These are phyloP conservation scores for Psilocybe cyanescens DNA, from an alignment of 768 basidiomycete genomes.

Conservation along the genomic window DNA sequence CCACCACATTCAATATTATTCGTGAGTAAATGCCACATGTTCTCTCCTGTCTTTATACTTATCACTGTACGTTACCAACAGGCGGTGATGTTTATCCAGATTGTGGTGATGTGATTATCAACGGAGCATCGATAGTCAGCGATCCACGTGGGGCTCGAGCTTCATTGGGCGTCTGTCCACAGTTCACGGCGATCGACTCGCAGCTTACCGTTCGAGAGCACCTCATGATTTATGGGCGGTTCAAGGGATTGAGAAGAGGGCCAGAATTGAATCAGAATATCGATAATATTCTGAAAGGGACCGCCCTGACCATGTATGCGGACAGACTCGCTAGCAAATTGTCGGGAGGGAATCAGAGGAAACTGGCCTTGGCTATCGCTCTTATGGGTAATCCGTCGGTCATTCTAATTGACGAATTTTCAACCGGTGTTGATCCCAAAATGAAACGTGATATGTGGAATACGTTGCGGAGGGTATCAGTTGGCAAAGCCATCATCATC, in stretches of 20 bases:
- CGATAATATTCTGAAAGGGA: constrained; percentile 57
- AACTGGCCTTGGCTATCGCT: constrained; percentile 78
- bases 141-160: constrained; percentile 66
- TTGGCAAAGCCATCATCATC: constrained; percentile 71
- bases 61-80: constrained; percentile 40
- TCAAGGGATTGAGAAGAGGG: constrained; percentile 66
- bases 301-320: constrained; percentile 61
- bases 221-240: constrained; percentile 69
- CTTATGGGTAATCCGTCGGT: constrained; percentile 78
- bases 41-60: background rate
- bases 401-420: constrained; percentile 82
- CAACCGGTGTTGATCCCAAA: constrained; percentile 81
- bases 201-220: constrained; percentile 82
- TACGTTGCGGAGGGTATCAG: constrained; percentile 64
- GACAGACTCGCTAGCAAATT: constrained; percentile 74
- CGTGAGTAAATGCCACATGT: constrained; percentile 47
- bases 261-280: constrained; percentile 56
- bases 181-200: constrained; percentile 82
- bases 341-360: constrained; percentile 81
- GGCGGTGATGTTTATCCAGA: constrained; percentile 73
- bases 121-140: constrained; percentile 63
- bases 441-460: constrained; percentile 87
- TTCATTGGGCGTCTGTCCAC: constrained; percentile 80
- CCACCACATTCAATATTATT: constrained; percentile 81
- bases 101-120: constrained; percentile 69